Conservation (phyloP, 768 basidiomycete genomes). For the Xerocomellus chrysenteron region DNA sequence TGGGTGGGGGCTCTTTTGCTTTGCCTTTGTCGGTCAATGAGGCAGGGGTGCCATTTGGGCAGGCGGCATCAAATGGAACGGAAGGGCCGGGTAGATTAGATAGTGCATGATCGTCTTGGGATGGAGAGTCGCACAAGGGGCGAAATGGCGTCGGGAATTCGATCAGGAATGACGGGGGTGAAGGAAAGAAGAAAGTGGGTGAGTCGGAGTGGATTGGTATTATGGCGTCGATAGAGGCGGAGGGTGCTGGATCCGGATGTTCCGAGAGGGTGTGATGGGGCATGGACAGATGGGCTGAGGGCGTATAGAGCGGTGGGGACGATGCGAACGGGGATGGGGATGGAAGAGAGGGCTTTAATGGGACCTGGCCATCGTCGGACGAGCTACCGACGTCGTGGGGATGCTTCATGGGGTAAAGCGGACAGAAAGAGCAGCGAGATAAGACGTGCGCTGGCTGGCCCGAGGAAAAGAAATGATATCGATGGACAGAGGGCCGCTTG, state of each 20-base stretch:
- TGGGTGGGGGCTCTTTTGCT: slow-evolving; percentile 51
- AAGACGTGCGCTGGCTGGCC: neutral
- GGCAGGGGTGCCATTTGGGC: slow-evolving; percentile 17
- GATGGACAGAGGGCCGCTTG: slow-evolving; percentile 17
- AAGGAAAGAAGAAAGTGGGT: slow-evolving; percentile 5
- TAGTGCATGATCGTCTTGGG: slow-evolving; percentile 8
- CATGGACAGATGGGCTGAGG: slow-evolving; percentile 16
- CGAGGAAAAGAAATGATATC: neutral
- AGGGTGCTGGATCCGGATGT: slow-evolving; percentile 9
- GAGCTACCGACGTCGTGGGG: slow-evolving; percentile 49
- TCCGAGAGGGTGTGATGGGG: slow-evolving; percentile 9
- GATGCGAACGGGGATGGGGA: neutral
- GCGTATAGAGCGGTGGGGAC: slow-evolving; percentile 1
- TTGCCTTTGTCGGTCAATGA: slow-evolving; percentile 51
- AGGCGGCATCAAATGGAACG: slow-evolving; percentile 8
- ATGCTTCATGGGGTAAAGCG: slow-evolving; percentile 38
- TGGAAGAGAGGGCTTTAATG: slow-evolving; percentile 10
- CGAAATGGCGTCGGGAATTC: neutral
- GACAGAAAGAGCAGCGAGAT: slow-evolving; percentile 23
- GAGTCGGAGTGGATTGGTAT: neutral
- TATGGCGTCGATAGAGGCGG: neutral
- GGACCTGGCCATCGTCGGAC: neutral
- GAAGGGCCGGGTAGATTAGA: slow-evolving; percentile 30
- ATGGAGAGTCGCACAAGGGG: slow-evolving; percentile 5
- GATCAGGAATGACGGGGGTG: slow-evolving; percentile 9